Conservation (phyloP, 2,329 filamentous ascomycete genomes). For the Niveomyces coronatus region DNA sequence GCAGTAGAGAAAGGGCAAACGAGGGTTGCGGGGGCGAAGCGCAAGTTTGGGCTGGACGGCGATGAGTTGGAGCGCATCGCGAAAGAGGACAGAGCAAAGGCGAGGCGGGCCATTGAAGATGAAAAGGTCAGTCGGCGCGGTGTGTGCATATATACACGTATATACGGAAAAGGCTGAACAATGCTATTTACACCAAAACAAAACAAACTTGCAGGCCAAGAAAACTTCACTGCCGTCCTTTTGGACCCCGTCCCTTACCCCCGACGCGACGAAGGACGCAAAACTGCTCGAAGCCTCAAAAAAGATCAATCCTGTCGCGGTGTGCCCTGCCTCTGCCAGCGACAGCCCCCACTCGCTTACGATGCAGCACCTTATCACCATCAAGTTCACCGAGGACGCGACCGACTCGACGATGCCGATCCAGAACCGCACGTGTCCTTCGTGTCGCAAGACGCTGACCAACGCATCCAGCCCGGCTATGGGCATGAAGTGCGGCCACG, state of each 20-base stretch:
- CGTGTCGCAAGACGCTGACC: constrained; percentile 71
- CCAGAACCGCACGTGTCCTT: constrained; percentile 55
- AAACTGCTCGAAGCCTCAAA: constrained; percentile 47
- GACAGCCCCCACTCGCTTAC: constrained; percentile 63
- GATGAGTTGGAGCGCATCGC: constrained; percentile 64
- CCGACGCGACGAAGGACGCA: constrained; percentile 33
- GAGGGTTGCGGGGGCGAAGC: constrained; percentile 36
- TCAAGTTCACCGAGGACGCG: constrained; percentile 71
- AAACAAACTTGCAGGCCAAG: constrained; percentile 33
- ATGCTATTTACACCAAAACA: not conserved
- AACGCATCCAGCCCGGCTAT: constrained; percentile 78
- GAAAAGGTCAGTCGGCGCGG: constrained; percentile 46
- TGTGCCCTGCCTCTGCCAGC: constrained; percentile 65
- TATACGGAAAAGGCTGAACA: not conserved
- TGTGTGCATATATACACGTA: not conserved
- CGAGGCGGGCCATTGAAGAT: constrained; percentile 58
- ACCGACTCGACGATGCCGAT: constrained; percentile 36
- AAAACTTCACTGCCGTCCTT: constrained; percentile 73
- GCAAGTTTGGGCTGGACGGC: constrained; percentile 67
- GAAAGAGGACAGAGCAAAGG: constrained; percentile 57
- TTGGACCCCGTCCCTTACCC: constrained; percentile 83
- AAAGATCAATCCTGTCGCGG: constrained; percentile 54
- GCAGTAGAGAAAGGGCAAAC: not conserved
- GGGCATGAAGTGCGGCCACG: constrained; percentile 82
- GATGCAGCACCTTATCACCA: constrained; percentile 63